phyloP scores from a whole-genome alignment of 1,284 basidiomycete genomes.

The Amylostereum chailletii region DNA sequence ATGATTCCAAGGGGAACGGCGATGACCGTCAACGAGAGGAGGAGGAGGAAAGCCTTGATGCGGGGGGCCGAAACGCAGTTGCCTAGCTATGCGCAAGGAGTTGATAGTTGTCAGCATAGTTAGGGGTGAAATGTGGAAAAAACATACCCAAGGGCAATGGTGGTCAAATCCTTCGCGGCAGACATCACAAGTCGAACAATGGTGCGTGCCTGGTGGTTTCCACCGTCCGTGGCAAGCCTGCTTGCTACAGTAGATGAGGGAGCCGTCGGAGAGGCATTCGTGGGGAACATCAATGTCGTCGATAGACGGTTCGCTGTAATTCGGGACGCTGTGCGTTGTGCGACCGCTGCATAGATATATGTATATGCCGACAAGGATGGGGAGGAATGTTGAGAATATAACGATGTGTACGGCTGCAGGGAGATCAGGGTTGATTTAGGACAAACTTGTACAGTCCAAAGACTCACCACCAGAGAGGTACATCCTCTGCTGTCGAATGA shows the following conservation, averaged over 20 bases:
- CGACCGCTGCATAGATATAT: slow-evolving; percentile 26
- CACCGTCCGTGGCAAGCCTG: slow-evolving; percentile 32
- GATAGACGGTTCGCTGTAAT: slow-evolving; percentile 23
- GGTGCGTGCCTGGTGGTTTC: slow-evolving; percentile 44
- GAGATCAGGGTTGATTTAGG: neutral
- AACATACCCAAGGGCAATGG: slow-evolving; percentile 46
- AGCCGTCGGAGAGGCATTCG: slow-evolving; percentile 30
- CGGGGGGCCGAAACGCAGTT: slow-evolving; percentile 37
- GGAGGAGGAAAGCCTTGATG: slow-evolving; percentile 32
- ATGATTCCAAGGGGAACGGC: slow-evolving; percentile 22
- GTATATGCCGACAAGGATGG: slow-evolving; percentile 24
- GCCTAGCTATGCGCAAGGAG: slow-evolving; percentile 28
- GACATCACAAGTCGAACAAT: slow-evolving; percentile 41
- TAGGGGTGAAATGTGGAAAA: neutral
- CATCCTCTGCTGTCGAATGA: slow-evolving; percentile 21
- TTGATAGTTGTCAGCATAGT: neutral
- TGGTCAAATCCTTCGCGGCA: slow-evolving; percentile 45
- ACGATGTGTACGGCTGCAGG: slow-evolving; percentile 25
- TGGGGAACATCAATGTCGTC: slow-evolving; percentile 28
- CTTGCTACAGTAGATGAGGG: slow-evolving; percentile 28
- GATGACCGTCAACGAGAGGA: slow-evolving; percentile 28
- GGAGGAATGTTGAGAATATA: slow-evolving; percentile 20
- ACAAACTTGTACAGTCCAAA: neutral
- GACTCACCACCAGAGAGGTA: slow-evolving; percentile 25
- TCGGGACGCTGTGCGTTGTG: slow-evolving; percentile 23